A percentile compares a stretch with the other conserved stretches of the same genome.
Evolutionary conservation across 1,284 basidiomycete genomes (phyloP).

Genomic region (Tilletia caries): DNA sequence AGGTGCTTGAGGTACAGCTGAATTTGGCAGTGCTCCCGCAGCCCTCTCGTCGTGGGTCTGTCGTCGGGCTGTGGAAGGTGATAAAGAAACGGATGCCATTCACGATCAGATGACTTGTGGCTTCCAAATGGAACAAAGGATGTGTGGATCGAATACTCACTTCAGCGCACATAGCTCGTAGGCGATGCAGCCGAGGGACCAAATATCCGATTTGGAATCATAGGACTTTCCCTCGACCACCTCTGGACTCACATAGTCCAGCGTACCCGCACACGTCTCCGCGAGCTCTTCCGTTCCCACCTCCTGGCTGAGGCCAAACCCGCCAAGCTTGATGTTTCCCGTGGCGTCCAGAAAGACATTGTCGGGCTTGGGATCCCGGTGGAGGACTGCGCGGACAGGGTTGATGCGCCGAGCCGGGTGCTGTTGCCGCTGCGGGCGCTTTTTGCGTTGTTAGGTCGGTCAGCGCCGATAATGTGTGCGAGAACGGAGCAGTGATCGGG

Average conservation of each 20-base stretch:
- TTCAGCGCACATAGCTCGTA: conserved; percentile 80
- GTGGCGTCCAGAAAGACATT: conserved; percentile 84
- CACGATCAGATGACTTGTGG: no score
- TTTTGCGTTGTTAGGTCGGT: background rate
- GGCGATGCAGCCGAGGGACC: conserved; percentile 92
- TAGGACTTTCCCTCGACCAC: conserved; percentile 92
- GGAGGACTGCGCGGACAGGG: conserved; percentile 61
- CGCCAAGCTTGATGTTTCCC: conserved; percentile 82
- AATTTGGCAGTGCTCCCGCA: conserved; percentile 73
- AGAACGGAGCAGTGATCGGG: background rate
- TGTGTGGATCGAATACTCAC: background rate
- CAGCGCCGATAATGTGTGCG: background rate
- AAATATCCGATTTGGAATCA: conserved; percentile 95
- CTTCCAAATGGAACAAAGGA: no score
- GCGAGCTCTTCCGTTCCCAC: conserved; percentile 76
- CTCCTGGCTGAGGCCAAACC: conserved; percentile 92
- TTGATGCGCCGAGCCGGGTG: background rate
- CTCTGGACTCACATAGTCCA: conserved; percentile 98
- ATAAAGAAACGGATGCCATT: no score
- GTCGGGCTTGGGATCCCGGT: conserved; percentile 95
- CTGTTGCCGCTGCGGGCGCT: background rate
- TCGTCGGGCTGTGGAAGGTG: conserved; percentile 61
- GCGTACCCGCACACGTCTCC: conserved; percentile 94
- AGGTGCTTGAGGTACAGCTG: conserved; percentile 59
- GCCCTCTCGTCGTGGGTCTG: conserved; percentile 73